Base-by-base conservation (phyloP, 306 rosid genomes). In the Dalbergia cochinchinensis region DNA sequence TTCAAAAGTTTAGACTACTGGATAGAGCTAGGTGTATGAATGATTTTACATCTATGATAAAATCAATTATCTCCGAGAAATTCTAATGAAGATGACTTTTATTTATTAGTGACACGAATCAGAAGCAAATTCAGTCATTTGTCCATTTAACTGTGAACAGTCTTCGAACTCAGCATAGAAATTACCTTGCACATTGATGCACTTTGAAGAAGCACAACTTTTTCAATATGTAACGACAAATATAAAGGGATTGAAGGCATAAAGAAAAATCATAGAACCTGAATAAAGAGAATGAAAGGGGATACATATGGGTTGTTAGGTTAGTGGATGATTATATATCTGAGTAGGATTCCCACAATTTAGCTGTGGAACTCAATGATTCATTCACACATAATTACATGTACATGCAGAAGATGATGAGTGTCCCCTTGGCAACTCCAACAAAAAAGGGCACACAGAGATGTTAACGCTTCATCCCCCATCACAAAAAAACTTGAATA, bases 301-400 rank as follows among this genome's bases (percentile, higher is more conserved):
- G 73, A 37, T 55, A 79, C 77, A 47, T 63, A 45, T 50, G 65
- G 16, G 69, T 62, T 50, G 76, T 69, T 9, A 50, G 18, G 65
- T 41, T 44, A 81, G 71, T 78, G 87, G 59, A 73, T 84, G 60
- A 55, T 80, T 71, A 47, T 80, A 26, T 26, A 26, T 26, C 83
- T 47, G 90, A 85, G 82, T 82, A 74, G 94, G 89, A 89, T 82
- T 80, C 78, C 91, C 92, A 91, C 89, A 83, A 81, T 48, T 64
- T 65, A 33, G 61, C 72, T 88, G 86, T 74, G 74, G 76, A 76
- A 81, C 55, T 76, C 85, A 85, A 85, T 83, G 63, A 83, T 72
- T 70, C 78, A 47, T 54, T 76, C 31, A 26, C 31, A 26, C 31
- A 26, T 26, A 26, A 26, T 26, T 42, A 31, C 59, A 26, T 69